A percentile compares a stretch with the other conserved stretches of the same genome.
Evolutionary conservation across 208 protist species (phyloP).

Genomic region (Novymonas esmeraldas): DNA sequence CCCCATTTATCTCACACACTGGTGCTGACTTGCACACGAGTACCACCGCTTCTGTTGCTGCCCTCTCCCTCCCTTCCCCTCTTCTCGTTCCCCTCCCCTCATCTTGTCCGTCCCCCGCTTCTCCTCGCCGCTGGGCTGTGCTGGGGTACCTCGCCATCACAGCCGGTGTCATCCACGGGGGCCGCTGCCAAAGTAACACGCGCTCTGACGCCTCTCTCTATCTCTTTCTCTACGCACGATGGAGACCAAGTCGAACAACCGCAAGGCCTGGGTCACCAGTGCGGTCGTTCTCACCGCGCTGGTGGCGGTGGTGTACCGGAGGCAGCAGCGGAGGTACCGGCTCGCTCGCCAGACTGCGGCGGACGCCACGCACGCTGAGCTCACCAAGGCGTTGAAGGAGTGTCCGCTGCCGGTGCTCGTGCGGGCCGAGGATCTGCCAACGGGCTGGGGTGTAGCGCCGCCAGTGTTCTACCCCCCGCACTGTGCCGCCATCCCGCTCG

Average conservation of each 20-base stretch:
- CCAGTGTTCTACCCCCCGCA: slow-evolving; percentile 51
- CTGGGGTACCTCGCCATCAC: no score
- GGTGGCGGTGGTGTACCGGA: slow-evolving; percentile 12
- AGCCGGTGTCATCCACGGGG: no score
- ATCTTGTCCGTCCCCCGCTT: no score
- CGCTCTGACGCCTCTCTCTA: no score
- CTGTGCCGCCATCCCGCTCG: slow-evolving; percentile 44
- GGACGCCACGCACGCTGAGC: slow-evolving; percentile 1
- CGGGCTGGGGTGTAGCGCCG: slow-evolving; percentile 43
- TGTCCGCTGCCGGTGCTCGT: slow-evolving; percentile 32
- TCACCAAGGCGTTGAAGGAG: background rate
- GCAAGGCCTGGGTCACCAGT: slow-evolving; percentile 16
- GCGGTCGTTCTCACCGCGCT: slow-evolving; percentile 7
- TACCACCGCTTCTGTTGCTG: no score
- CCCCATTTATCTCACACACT: no score
- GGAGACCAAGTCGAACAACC: background rate
- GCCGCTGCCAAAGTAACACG: no score
- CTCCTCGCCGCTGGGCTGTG: no score
- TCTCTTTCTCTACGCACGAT: no score
- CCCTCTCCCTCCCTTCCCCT: no score
- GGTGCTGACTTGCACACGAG: no score
- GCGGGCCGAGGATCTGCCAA: slow-evolving; percentile 25
- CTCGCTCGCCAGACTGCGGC: background rate
- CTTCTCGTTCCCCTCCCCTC: no score
- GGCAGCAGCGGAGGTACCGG: background rate